Base-by-base conservation (phyloP, 805 yeast genomes). In the Metschnikowia drakensbergensis region DNA sequence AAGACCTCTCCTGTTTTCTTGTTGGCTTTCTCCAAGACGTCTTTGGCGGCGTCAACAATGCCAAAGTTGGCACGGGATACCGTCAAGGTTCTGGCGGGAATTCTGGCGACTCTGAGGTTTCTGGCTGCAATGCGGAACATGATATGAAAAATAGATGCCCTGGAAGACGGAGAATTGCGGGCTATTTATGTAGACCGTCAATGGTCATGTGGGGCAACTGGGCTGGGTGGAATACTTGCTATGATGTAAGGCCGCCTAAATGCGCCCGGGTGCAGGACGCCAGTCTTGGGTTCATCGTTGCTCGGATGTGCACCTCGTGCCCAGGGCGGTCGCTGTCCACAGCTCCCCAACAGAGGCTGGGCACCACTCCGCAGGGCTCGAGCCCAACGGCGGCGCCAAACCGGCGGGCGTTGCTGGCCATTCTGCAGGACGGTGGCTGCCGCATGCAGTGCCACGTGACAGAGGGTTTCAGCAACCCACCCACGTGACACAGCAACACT, bases 1-100 rank as follows among this genome's bases (percentile, higher is more conserved):
- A 69, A 61, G 6, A 63, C 65, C 50, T 72, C 64, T 6, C 76
- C 77, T n/a, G 71, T 67, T 56, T 68, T 71, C 49, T 65, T 63
- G 54, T 64, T 64, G 34, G 61, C 66, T 48, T 62, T 66, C 35
- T 56, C 49, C 39, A 67, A 61, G 5, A 62, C 66, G n/a, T 66
- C 68, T 57, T 70, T 70, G 23, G 73, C 71, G 10, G 65, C 48
- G 41, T 64, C 72, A 10, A 69, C 57, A 10, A 70, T 58, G 11
- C 69, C 62, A 5, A 45, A 45, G 37, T 44, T 51, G 23, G 47
- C 47, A 28, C 49, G 49, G 3, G 58, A 47, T 45, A 41, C 40
- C 10, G 48, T 38, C 29, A 54, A 17, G 38, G 30, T 29, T 45
- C 58, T 53, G 36, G 42, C 8, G 26, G 54, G 31, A 33, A 34